Conservation (phyloP, 495 filamentous ascomycete genomes). For the Podospora comata region DNA sequence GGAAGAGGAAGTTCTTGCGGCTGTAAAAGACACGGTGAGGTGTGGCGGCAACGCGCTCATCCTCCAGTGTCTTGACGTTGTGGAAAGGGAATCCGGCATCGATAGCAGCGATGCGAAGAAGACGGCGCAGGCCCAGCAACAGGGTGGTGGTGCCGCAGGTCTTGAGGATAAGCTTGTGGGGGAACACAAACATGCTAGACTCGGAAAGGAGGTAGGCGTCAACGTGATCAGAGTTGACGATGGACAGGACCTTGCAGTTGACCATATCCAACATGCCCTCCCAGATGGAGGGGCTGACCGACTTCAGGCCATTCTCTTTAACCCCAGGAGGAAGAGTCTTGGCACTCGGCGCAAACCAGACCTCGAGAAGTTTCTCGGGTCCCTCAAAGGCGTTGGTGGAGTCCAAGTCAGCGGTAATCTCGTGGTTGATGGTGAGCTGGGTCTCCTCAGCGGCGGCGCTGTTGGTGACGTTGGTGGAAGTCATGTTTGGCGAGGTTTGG, state of each 20-base stretch:
- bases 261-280: constrained; percentile 96
- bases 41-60: constrained; percentile 67
- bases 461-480: constrained; percentile 72
- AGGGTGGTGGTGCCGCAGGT: constrained; percentile 98
- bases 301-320: constrained; percentile 77
- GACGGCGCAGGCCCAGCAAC: constrained; percentile 78
- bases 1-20: constrained; percentile 96
- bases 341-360: constrained; percentile 91
- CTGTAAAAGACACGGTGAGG: constrained; percentile 98
- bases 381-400: constrained; percentile 97
- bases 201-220: constrained; percentile 98
- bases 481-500: constrained; percentile 61
- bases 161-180: constrained; percentile 98
- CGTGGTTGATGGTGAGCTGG: constrained; percentile 93
- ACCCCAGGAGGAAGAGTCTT: constrained; percentile 65
- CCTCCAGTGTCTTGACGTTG: constrained; percentile 47
- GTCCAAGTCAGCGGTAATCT: constrained; percentile 90
- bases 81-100: constrained; percentile 79
- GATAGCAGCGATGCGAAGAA: constrained; percentile 84
- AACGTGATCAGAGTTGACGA: constrained; percentile 89
- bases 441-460: constrained; percentile 79
- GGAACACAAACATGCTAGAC: constrained; percentile 99
- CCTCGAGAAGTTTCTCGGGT: constrained; percentile 96
- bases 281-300: constrained; percentile 79
- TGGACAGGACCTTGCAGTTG: constrained; percentile 96